These are phyloP conservation scores for Solanum chmielewskii DNA, from an alignment of 257 asterid genomes.

Conservation along the genomic window DNA sequence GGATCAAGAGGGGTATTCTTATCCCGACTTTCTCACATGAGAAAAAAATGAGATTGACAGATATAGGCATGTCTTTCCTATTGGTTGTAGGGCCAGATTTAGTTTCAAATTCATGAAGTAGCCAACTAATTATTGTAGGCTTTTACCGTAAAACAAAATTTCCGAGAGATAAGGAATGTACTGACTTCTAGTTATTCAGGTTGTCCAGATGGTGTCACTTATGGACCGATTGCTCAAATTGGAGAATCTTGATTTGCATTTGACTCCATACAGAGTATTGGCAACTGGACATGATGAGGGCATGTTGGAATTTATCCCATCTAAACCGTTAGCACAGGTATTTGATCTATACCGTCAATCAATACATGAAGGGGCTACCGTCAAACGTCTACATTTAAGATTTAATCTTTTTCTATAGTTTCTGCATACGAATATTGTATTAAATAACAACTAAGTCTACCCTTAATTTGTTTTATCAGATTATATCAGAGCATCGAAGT, in stretches of 20 bases:
- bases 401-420: not conserved
- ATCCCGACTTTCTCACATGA: not conserved
- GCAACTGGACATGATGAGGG: slow-evolving; percentile 99
- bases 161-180: not conserved
- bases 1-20: not conserved
- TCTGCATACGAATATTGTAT: not conserved
- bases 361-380: not conserved
- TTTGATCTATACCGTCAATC: not conserved
- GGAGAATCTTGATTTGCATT: slow-evolving; percentile 94
- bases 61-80: not conserved
- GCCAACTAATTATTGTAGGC: not conserved
- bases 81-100: not conserved
- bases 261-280: slow-evolving; percentile 91
- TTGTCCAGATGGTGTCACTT: slow-evolving; percentile 91
- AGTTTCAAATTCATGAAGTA: not conserved
- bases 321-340: slow-evolving; percentile 96
- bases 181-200: slow-evolving; percentile 30
- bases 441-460: not conserved
- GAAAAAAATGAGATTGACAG: not conserved
- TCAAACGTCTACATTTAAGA: not conserved
- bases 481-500: slow-evolving; percentile 95
- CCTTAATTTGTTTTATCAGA: slow-evolving; percentile 32
- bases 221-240: slow-evolving; percentile 95
- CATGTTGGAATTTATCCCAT: slow-evolving; percentile 94
- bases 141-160: not conserved